phyloP scores from a whole-genome alignment of 1,284 basidiomycete species.

The Leccinum fuscescens region DNA sequence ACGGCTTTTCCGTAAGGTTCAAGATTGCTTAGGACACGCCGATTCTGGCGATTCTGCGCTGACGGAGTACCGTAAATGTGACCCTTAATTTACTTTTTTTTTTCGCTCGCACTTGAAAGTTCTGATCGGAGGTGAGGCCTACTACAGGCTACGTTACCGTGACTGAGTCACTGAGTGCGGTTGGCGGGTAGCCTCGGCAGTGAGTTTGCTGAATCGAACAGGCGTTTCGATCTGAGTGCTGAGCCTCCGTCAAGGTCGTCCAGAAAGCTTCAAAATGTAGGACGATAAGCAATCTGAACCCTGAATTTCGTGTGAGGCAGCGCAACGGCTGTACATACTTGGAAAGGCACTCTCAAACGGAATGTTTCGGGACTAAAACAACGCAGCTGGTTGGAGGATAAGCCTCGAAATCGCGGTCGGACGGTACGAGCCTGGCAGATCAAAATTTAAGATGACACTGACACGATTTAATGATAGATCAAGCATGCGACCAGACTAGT shows the following conservation, averaged over 20 bases:
- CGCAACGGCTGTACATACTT: neutral
- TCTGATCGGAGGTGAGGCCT: neutral
- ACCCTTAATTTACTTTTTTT: neutral
- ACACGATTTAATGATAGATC: neutral
- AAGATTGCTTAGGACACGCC: neutral
- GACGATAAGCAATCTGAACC: neutral
- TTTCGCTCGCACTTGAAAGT: neutral
- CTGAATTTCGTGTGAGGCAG: neutral
- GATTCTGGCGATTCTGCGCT: neutral
- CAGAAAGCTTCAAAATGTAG: neutral
- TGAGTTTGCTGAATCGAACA: neutral
- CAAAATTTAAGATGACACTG: neutral
- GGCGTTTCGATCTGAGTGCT: neutral
- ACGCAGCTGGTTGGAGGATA: neutral
- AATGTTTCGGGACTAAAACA: neutral
- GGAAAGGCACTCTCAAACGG: neutral
- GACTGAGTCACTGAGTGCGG: neutral
- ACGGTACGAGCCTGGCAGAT: neutral
- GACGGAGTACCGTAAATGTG: neutral
- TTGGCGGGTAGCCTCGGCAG: neutral
- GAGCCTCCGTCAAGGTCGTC: neutral
- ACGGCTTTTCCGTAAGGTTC: no score
- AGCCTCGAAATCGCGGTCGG: neutral
- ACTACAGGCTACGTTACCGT: neutral
- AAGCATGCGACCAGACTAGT: neutral